These are phyloP conservation scores for Pythium inflatum DNA, from an alignment of 352 stramenopile species.

Conservation along the genomic window DNA sequence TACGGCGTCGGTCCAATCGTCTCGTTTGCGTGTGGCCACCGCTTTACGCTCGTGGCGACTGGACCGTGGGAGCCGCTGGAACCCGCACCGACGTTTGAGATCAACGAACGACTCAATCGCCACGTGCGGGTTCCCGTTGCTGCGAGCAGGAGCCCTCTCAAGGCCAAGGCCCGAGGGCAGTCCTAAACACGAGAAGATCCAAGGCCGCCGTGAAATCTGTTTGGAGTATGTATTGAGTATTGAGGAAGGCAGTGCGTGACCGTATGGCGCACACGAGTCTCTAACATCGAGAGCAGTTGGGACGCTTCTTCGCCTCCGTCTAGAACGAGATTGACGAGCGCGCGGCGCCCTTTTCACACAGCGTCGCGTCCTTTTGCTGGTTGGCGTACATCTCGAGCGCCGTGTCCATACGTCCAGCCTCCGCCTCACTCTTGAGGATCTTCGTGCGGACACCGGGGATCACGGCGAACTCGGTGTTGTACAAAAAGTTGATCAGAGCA, in stretches of 20 bases:
- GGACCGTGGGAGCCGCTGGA: slow-evolving; percentile 48
- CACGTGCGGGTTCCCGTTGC: slow-evolving; percentile 34
- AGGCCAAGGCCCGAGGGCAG: too few relatives aligned
- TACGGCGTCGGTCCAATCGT: slow-evolving; percentile 56
- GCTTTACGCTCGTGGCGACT: slow-evolving; percentile 67
- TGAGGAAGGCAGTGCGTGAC: too few relatives aligned
- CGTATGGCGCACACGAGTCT: too few relatives aligned
- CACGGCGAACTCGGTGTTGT: slow-evolving; percentile 52
- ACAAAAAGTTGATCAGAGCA: slow-evolving; percentile 61
- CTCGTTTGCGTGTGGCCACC: slow-evolving; percentile 55
- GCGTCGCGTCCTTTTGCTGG: slow-evolving; percentile 20
- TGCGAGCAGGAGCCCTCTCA: too few relatives aligned
- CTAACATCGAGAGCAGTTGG: too few relatives aligned
- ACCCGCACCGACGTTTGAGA: slow-evolving; percentile 43
- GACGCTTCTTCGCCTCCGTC: neutral
- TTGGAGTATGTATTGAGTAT: too few relatives aligned
- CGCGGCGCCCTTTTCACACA: slow-evolving; percentile 31
- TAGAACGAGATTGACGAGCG: slow-evolving; percentile 34
- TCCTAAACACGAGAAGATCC: too few relatives aligned
- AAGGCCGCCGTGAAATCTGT: too few relatives aligned
- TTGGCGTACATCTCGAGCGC: slow-evolving; percentile 53
- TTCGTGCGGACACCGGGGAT: slow-evolving; percentile 42
- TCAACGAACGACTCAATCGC: slow-evolving; percentile 57
- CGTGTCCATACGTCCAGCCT: slow-evolving; percentile 54
- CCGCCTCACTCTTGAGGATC: slow-evolving; percentile 47